Percentiles rank a stretch among this genome's conserved stretches.
Conservation (phyloP, 345 rosid genomes). For the Gossypium anomalum region DNA sequence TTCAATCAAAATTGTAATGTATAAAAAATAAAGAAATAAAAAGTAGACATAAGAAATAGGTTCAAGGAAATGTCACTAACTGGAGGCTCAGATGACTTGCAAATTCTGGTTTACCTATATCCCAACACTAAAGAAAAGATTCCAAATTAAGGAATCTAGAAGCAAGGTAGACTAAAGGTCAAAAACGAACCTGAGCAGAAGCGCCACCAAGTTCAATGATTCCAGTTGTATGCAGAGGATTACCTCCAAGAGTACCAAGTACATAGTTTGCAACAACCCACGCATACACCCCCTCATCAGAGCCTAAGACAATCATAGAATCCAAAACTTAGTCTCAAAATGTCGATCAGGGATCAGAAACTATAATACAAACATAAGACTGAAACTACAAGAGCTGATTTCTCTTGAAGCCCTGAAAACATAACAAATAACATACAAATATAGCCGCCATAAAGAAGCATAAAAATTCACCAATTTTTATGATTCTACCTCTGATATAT, state of each 20-base stretch:
- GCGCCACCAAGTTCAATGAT: conserved; percentile 98
- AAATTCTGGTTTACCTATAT: not conserved
- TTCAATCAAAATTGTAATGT: too few species aligned
- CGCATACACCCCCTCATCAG: conserved; percentile 95
- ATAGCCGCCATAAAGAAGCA: conserved; percentile 1
- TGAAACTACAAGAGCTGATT: not conserved
- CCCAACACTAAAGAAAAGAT: not conserved
- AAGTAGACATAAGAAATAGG: not conserved
- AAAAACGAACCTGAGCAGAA: conserved; percentile 73
- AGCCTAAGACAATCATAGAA: conserved; percentile 40
- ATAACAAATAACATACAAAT: not conserved
- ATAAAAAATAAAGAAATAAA: too few species aligned
- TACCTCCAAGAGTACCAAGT: conserved; percentile 70
- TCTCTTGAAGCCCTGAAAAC: not conserved
- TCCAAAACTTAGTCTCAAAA: conserved; percentile 16
- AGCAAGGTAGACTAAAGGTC: not conserved
- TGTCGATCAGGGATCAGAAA: not conserved
- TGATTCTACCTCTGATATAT: not conserved
- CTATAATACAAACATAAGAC: not conserved
- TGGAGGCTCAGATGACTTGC: not conserved
- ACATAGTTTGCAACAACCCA: conserved; percentile 93
- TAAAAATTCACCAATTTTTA: not conserved
- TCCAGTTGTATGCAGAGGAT: conserved; percentile 72
- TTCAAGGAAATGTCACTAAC: not conserved
- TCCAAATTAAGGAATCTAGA: not conserved